A percentile compares a stretch with the other conserved stretches of the same genome.
Conservation (phyloP, 2,329 filamentous ascomycete species). For the Atkinsonella texensis region DNA sequence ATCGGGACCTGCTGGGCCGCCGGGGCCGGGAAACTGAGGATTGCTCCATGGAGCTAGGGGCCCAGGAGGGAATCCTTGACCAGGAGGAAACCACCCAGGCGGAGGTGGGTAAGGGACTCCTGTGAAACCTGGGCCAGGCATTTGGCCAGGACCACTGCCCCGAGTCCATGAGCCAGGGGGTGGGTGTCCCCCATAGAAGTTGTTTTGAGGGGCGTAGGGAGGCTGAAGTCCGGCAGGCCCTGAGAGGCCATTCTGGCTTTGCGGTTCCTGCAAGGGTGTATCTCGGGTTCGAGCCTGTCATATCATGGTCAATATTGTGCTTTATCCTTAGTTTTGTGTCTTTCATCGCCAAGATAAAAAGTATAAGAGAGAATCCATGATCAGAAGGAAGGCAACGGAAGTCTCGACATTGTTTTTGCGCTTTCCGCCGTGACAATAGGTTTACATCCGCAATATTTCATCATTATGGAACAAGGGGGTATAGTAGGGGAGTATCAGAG, state of each 20-base stretch:
- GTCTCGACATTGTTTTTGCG: slow-evolving; percentile 94
- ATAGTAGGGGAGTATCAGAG: not conserved
- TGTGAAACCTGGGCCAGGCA: slow-evolving; percentile 46
- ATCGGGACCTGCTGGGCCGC: slow-evolving; percentile 47
- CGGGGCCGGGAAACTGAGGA: slow-evolving; percentile 21
- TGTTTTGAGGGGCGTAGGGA: slow-evolving; percentile 30
- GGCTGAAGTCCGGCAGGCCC: slow-evolving; percentile 28
- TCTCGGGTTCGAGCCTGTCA: slow-evolving; percentile 29
- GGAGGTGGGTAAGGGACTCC: slow-evolving; percentile 70
- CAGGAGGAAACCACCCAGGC: slow-evolving; percentile 67
- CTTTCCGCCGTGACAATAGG: slow-evolving; percentile 65
- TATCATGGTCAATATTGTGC: slow-evolving; percentile 11
- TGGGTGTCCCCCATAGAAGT: slow-evolving; percentile 37
- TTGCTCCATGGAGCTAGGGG: slow-evolving; percentile 44
- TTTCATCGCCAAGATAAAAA: slow-evolving; percentile 3
- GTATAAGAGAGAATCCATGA: slow-evolving; percentile 16
- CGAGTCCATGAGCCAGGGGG: slow-evolving; percentile 44
- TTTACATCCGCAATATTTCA: slow-evolving; percentile 99
- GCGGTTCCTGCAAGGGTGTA: slow-evolving; percentile 17
- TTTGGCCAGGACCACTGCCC: slow-evolving; percentile 42
- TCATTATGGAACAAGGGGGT: slow-evolving; percentile 45
- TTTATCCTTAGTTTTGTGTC: not conserved
- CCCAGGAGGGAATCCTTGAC: slow-evolving; percentile 62
- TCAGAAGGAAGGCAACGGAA: slow-evolving; percentile 99
- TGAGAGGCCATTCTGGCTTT: slow-evolving; percentile 19